Conservation (phyloP, 2,329 filamentous ascomycete genomes). For the Penicillium sp. region DNA sequence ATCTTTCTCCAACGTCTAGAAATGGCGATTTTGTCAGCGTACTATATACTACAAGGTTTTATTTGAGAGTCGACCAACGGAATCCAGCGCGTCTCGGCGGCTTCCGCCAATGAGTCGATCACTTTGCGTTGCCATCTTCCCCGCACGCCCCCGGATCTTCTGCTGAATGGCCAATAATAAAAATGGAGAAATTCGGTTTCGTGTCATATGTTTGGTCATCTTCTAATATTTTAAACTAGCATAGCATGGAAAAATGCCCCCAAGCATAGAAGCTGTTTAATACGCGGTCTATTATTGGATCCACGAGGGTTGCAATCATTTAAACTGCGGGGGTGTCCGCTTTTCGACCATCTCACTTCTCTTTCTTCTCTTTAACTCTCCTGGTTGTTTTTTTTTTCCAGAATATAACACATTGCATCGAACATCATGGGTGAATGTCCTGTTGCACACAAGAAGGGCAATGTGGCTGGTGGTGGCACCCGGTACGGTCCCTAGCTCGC, state of each 20-base stretch:
- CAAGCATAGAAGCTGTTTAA: not conserved
- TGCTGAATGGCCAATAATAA: conserved; percentile 1
- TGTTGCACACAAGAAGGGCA: conserved; percentile 31
- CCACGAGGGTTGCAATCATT: not conserved
- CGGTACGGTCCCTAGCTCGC: conserved; percentile 16
- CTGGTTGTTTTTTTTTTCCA: not conserved
- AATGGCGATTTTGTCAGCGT: conserved; percentile 7
- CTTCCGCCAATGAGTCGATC: conserved; percentile 4
- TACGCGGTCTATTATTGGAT: conserved; percentile 3
- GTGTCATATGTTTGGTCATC: not conserved
- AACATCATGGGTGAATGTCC: conserved; percentile 31
- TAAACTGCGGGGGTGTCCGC: conserved; percentile 10
- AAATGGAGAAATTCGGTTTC: not conserved
- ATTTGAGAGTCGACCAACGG: not conserved
- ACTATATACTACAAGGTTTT: not conserved
- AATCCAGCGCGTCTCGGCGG: not conserved
- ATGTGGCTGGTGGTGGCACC: conserved; percentile 61
- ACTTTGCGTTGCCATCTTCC: not conserved
- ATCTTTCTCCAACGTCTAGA: not conserved
- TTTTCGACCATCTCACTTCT: not conserved
- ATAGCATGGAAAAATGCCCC: not conserved
- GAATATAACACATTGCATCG: not conserved
- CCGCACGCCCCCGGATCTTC: conserved; percentile 8
- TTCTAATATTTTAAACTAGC: not conserved
- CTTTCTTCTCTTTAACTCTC: not conserved